Evolutionary conservation across 805 yeast species (phyloP).

Genomic region (Sugiyamaella mastotermitis): DNA sequence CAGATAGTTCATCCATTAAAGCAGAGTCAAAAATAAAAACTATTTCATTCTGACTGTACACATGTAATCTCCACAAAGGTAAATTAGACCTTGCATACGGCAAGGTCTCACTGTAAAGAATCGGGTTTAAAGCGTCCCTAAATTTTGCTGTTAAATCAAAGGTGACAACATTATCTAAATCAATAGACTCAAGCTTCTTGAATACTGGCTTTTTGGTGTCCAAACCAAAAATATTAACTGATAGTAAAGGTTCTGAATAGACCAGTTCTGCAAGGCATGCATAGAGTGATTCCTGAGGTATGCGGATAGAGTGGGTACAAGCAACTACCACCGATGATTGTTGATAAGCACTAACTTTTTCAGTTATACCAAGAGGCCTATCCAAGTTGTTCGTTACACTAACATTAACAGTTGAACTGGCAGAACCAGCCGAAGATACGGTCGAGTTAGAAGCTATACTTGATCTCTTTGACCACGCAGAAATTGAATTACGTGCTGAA

Average conservation of each 20-base stretch:
- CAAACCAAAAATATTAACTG: constrained; percentile 7
- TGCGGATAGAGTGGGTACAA: constrained; percentile 5
- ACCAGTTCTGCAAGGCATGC: constrained; percentile 9
- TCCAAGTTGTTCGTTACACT: too few species aligned
- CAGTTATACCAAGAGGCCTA: constrained; percentile 6
- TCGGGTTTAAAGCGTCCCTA: background rate
- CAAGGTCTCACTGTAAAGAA: background rate
- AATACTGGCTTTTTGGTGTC: constrained; percentile 7
- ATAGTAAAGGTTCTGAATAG: constrained; percentile 9
- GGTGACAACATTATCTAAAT: constrained; percentile 8
- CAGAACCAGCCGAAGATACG: constrained; percentile 3
- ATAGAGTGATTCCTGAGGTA: constrained; percentile 2
- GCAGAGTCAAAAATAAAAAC: constrained; percentile 18
- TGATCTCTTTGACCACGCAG: constrained; percentile 4
- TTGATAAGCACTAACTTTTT: constrained; percentile 6
- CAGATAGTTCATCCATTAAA: constrained; percentile 15
- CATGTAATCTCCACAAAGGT: constrained; percentile 12
- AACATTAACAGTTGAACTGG: constrained; percentile 1
- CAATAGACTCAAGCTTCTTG: constrained; percentile 2
- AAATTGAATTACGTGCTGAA: too few species aligned
- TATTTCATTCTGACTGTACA: constrained; percentile 3
- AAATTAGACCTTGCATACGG: constrained; percentile 6
- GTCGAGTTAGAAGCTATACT: constrained; percentile 1
- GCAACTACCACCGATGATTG: constrained; percentile 6
- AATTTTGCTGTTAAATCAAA: constrained; percentile 4